Evolutionary conservation across 2,329 filamentous ascomycete genomes (phyloP).

Genomic region (Colletotrichum graminicola): DNA sequence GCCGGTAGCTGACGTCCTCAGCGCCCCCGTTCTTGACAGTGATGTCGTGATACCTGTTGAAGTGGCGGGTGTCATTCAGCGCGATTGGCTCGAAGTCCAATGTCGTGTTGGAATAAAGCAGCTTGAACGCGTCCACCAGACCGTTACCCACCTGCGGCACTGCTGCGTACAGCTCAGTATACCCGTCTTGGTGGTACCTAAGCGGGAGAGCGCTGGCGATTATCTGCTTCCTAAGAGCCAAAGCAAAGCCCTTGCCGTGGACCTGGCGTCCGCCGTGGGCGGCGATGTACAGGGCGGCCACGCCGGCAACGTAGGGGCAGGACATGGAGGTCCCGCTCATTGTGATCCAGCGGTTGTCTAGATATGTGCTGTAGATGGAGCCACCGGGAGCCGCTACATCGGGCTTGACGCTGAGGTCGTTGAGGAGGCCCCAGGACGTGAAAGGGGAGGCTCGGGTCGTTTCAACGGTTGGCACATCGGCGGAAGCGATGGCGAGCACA

Average conservation of each 20-base stretch:
- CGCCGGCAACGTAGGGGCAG: slow-evolving; percentile 59
- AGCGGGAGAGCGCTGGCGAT: slow-evolving; percentile 50
- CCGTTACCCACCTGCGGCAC: slow-evolving; percentile 57
- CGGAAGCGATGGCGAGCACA: slow-evolving; percentile 59
- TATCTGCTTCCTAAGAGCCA: slow-evolving; percentile 48
- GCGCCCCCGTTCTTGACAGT: slow-evolving; percentile 54
- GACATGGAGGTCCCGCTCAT: slow-evolving; percentile 64
- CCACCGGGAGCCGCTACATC: slow-evolving; percentile 59
- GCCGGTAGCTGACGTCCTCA: slow-evolving; percentile 51
- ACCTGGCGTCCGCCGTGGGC: slow-evolving; percentile 49
- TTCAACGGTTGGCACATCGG: slow-evolving; percentile 44
- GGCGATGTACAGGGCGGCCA: slow-evolving; percentile 53
- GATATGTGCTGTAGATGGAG: slow-evolving; percentile 57
- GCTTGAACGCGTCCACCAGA: slow-evolving; percentile 56
- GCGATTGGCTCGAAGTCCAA: slow-evolving; percentile 55
- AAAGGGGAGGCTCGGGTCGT: slow-evolving; percentile 45
- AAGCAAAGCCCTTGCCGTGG: slow-evolving; percentile 49
- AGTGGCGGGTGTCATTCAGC: slow-evolving; percentile 60
- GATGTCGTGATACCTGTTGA: slow-evolving; percentile 47
- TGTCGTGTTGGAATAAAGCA: slow-evolving; percentile 53
- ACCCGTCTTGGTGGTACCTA: slow-evolving; percentile 46
- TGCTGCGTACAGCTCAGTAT: slow-evolving; percentile 46
- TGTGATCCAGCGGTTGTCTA: slow-evolving; percentile 53
- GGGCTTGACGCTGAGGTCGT: slow-evolving; percentile 58
- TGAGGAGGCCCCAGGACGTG: slow-evolving; percentile 58